A percentile compares a stretch with the other conserved stretches of the same genome.
phyloP scores from a whole-genome alignment of 441 rosid species.

The Adansonia rubrostipa region DNA sequence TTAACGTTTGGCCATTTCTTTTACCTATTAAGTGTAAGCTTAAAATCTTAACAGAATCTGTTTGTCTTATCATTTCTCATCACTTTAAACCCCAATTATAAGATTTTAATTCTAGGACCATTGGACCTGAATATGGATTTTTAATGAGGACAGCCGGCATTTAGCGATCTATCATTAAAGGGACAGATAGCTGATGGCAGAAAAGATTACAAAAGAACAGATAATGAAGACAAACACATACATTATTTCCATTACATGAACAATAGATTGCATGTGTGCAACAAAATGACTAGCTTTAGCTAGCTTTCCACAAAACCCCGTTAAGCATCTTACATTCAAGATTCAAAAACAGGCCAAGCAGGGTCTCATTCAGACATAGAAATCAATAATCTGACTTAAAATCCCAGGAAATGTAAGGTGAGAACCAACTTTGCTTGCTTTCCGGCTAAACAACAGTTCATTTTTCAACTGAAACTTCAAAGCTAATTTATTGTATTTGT shows the following conservation, averaged over 20 bases:
- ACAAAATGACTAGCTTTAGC: conserved; percentile 14
- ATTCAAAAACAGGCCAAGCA: conserved; percentile 20
- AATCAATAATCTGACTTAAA: conserved; percentile 31
- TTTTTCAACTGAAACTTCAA: conserved; percentile 20
- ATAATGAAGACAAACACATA: background rate
- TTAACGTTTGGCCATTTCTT: background rate
- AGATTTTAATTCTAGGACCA: background rate
- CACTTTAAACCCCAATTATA: background rate
- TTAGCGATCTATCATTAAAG: background rate
- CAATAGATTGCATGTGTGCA: conserved; percentile 15
- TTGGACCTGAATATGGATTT: background rate
- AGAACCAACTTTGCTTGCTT: conserved; percentile 19
- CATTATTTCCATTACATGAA: background rate
- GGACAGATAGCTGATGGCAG: background rate
- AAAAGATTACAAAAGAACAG: background rate
- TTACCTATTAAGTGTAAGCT: background rate
- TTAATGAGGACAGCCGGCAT: conserved; percentile 6
- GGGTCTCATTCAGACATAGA: conserved; percentile 3
- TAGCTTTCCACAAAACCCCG: conserved; percentile 22
- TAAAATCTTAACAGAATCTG: background rate
- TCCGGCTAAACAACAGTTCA: background rate
- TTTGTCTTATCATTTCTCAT: background rate
- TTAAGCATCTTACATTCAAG: conserved; percentile 33
- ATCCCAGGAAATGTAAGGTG: conserved; percentile 20
- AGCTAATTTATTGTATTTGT: background rate